These are phyloP conservation scores for Botrytis paeoniae DNA, from an alignment of 2,329 filamentous ascomycete genomes.

Conservation along the genomic window DNA sequence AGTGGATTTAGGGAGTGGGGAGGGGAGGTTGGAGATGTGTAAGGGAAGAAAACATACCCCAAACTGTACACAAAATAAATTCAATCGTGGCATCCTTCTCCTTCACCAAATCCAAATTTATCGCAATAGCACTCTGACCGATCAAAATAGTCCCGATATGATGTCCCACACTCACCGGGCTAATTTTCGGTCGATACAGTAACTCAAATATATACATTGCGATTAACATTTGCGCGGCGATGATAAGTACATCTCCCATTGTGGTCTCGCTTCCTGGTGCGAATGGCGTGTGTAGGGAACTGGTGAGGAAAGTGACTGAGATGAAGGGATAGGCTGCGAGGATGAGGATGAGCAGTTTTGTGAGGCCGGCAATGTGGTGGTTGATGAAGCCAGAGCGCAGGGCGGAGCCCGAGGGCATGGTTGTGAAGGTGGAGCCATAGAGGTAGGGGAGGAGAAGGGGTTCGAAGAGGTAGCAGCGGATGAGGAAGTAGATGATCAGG, in stretches of 20 bases:
- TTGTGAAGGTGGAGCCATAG: conserved; percentile 40
- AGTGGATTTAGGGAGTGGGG: conserved; percentile 5
- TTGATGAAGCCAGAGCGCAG: conserved; percentile 45
- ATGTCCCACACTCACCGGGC: conserved; percentile 43
- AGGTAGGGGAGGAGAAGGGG: conserved; percentile 39
- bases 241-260: conserved; percentile 43
- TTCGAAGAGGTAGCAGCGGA: conserved; percentile 41
- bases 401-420: conserved; percentile 36
- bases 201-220: conserved; percentile 49
- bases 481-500: conserved; percentile 33
- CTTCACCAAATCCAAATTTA: conserved; percentile 34
- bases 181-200: conserved; percentile 43
- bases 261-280: conserved; percentile 37
- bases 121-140: conserved; percentile 43
- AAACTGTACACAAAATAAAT: conserved; percentile 35
- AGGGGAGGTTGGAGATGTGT: conserved; percentile 15
- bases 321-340: conserved; percentile 44
- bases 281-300: conserved; percentile 38
- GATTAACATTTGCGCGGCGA: conserved; percentile 43
- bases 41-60: conserved; percentile 28
- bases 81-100: conserved; percentile 36
- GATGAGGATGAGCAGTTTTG: conserved; percentile 43
- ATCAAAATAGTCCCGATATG: conserved; percentile 40
- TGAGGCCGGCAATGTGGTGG: conserved; percentile 45
- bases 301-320: conserved; percentile 38